Conservation (phyloP, 2,329 filamentous ascomycete species). For the Pseudogymnoascus sp. region DNA sequence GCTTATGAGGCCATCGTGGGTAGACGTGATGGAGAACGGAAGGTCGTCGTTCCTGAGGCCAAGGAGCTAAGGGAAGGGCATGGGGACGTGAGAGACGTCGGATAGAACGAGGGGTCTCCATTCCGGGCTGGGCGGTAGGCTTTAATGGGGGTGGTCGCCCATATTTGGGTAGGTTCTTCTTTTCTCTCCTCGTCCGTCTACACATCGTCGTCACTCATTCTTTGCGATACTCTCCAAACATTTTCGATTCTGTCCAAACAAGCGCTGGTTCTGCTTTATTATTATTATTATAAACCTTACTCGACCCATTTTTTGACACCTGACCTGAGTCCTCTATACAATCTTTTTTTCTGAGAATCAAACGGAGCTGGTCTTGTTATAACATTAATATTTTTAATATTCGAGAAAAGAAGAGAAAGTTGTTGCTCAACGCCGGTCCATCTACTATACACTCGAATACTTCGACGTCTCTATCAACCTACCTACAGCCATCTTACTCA, state of each 20-base stretch:
- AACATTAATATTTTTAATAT: slow-evolving; percentile 7
- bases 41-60: not conserved
- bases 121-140: slow-evolving; percentile 1
- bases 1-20: not conserved
- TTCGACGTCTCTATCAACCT: slow-evolving; percentile 16
- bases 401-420: not conserved
- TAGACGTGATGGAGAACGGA: not conserved
- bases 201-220: slow-evolving; percentile 12
- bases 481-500: slow-evolving; percentile 3
- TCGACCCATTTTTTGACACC: not conserved
- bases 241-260: slow-evolving; percentile 9
- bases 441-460: slow-evolving; percentile 4
- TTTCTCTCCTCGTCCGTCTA: slow-evolving; percentile 11
- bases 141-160: not conserved
- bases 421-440: not conserved
- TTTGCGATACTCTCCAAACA: slow-evolving; percentile 9
- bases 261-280: slow-evolving; percentile 6
- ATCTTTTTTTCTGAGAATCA: not conserved
- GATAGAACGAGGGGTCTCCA: not conserved
- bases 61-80: not conserved
- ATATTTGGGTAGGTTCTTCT: slow-evolving; percentile 18
- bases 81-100: not conserved
- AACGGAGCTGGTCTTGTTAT: slow-evolving; percentile 5
- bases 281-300: slow-evolving; percentile 1
- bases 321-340: slow-evolving; percentile 1